Evolutionary conservation across 805 yeast genomes (phyloP), one percentile per base, ranked within the genome.

Genomic region (Teunomyces panamensis): DNA sequence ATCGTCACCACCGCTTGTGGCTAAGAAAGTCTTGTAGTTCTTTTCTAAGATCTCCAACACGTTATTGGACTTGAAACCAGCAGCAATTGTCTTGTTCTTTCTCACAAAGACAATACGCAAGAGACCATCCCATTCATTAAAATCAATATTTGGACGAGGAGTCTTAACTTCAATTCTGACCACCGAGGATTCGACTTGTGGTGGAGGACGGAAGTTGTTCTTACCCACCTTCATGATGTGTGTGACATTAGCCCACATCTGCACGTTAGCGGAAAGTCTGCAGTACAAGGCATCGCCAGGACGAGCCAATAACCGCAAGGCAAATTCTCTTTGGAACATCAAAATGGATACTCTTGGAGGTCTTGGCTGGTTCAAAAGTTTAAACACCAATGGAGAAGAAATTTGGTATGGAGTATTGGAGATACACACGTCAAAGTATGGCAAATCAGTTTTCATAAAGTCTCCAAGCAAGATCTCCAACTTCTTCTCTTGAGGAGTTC

Each of bases 171-270:
- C 98, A 32, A 94, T 82, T 60, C 96, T 80, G 14, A 94, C 98
- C 42, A 94, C 99, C 30, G 96, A 85, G 0, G 97, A 90, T 67
- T 94, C 99, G 49, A 94, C 99, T 67, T 94, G 91, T 49, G 99
- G 99, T 9, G 99, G 99, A 20, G 99, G 99, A 58, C 97, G 79
- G 75, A 94, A 94, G 63, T 94, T 94, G 64, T 94, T 94, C 63
- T 84, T 87, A 20, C 98, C 98, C 28, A 94, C 99, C 68, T 94
- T 94, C 99, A 94, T 94, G 46, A 94, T 88, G 65, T 94, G 99
- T 6, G 96, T 90, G 11, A 94, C 97, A 55, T 89, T 89, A n/a
- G 97, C 97, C 97, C 98, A 94, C 98, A 94, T 92, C 63, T 94
- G 99, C 1, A 94, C 98, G 62, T 94, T 94, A 28, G 96, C 98